Base-by-base conservation (phyloP, 2,329 filamentous ascomycete genomes). In the Aaosphaeria pasadenensis region DNA sequence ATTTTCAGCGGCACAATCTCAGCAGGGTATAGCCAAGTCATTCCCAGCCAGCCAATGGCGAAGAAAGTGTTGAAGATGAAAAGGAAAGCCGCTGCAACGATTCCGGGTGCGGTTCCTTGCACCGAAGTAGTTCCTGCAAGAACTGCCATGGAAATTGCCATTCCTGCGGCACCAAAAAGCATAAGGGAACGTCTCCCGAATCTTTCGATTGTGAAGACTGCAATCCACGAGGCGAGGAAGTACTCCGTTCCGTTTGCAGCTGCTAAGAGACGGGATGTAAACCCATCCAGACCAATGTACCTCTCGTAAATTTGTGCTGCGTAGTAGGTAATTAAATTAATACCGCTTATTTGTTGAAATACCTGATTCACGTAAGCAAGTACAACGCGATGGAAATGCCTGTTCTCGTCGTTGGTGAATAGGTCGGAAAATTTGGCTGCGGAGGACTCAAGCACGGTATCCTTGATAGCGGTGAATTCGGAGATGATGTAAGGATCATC, bases 1-100 rank as follows among this genome's bases (percentile, higher is more conserved):
- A 88, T 78, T 49, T 84, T 77, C 0, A 88, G 69, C 0, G 87
- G 85, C 60, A 87, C 89, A 50, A 89, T 89, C 62, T 89, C 85
- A 4, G 86, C 83, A 0, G 83, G 83, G 46, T 86, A 86, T 0
- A 87, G 66, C 77, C 69, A 67, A 0, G 75, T 74, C 11, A 79
- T 75, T 0, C 76, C 79, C 5, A 82, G 58, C 81, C 80, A 84
- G 0, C 81, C 83, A 0, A 81, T 81, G 17, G 81, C 84, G 51
- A 86, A 86, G 0, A 83, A 72, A 1, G 74, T 77, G 0, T 82
- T 86, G 63, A 83, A 87, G 40, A 86, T 73, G 60, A 87, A 89
- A 66, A 88, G 85, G 0, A 81, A 80, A 0, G 83, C 84, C 0
- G 85, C 85, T 0, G 84, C 86, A 0, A 53, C 45, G 6, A 55